Percentiles rank a stretch among this genome's conserved stretches.
These are phyloP conservation scores for Mycena citricolor DNA, from an alignment of 1,284 basidiomycete genomes.

Conservation along the genomic window DNA sequence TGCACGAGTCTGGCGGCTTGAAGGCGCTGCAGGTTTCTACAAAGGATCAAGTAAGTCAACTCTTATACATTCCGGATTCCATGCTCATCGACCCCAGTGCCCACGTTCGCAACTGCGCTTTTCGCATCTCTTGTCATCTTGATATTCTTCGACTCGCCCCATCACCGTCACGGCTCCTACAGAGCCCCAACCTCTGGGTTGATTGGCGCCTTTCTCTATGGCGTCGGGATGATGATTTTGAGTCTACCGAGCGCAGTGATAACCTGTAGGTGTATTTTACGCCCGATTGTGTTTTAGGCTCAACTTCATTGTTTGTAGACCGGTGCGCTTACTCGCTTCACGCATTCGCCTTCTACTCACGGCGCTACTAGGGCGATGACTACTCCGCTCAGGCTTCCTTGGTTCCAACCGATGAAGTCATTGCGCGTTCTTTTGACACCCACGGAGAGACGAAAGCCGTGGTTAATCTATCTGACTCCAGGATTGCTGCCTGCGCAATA, in stretches of 20 bases:
- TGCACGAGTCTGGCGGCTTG: constrained; percentile 69
- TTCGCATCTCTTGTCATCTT: constrained; percentile 47
- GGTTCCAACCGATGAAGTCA: constrained; percentile 58
- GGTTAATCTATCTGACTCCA: constrained; percentile 81
- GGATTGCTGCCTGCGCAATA: constrained; percentile 74
- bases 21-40: constrained; percentile 81
- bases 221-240: constrained; percentile 68
- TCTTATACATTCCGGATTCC: constrained; percentile 15
- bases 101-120: constrained; percentile 59
- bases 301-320: constrained; percentile 6
- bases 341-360: constrained; percentile 4
- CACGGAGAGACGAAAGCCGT: constrained; percentile 78
- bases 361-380: constrained; percentile 67
- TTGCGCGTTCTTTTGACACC: constrained; percentile 78
- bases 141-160: constrained; percentile 51
- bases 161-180: constrained; percentile 64
- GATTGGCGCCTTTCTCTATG: constrained; percentile 62
- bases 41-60: constrained; percentile 75
- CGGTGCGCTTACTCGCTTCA: constrained; percentile 10
- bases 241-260: constrained; percentile 79
- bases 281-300: not conserved
- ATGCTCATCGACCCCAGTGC: constrained; percentile 47
- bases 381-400: constrained; percentile 80
- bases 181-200: constrained; percentile 69
- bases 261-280: constrained; percentile 65